Base-by-base conservation (phyloP, 306 rosid genomes). In the Acacia crassicarpa region DNA sequence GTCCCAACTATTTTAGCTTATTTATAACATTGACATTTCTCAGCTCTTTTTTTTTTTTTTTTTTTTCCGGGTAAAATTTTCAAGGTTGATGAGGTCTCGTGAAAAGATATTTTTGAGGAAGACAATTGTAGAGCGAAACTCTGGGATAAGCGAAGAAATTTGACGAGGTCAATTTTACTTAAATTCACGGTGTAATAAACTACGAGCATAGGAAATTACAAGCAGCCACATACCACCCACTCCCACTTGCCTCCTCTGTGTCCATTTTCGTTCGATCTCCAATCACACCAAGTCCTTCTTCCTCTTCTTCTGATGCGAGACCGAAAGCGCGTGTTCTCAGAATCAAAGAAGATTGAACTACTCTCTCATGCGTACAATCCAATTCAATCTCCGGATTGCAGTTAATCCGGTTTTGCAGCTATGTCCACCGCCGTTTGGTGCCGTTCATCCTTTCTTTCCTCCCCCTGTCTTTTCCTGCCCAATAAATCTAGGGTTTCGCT, bases 221-320 rank as follows among this genome's bases (percentile, higher is more conserved):
- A 11, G 67, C 35, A 23, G 35, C 12, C 67, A 25, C 17, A 23
- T 4, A 22, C 33, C 66, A 9, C 7, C 0, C 38, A 7, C 61
- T 0, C 62, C 76, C 41, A 27, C 61, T 72, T 46, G 76, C 16
- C 9, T 14, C 40, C 4, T 6, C 8, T 25, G 12, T 17, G 59
- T 27, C 15, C 61, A 9, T 53, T 30, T n/a, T 74, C 49, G 0
- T 5, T 74, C 12, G n/a, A 33, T 17, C 67, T 20, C 49, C 67
- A 74, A 11, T 56, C 33, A 35, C 5, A 13, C 0, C 67, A 20
- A 41, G 20, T n/a, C 33, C 4, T 33, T 10, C 35, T 16, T 54
- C 6, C 10, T 51, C 78, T 75, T 75, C 67, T 11, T 54, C 78
- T 63, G 32, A 54, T 75, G 78, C 51, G 78, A 54, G 46, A 75